These are phyloP conservation scores for Fonsecaea pugnacius DNA, from an alignment of 2,329 filamentous ascomycete species.

Conservation along the genomic window DNA sequence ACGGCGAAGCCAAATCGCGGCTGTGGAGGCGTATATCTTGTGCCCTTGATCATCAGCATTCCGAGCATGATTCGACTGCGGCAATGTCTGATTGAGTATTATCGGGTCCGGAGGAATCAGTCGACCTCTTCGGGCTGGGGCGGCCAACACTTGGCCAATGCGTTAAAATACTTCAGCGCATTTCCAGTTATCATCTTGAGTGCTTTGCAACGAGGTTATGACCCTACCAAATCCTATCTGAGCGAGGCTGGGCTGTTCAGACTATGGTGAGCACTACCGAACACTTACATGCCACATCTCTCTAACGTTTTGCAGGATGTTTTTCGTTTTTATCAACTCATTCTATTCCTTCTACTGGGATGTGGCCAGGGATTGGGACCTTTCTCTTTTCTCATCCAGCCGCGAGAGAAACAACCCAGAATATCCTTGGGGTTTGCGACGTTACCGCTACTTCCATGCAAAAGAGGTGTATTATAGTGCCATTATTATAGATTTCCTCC, in stretches of 20 bases:
- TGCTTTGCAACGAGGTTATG: constrained; percentile 70
- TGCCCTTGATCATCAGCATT: constrained; percentile 81
- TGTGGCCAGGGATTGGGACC: constrained; percentile 93
- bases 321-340: constrained; percentile 78
- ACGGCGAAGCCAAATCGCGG: constrained; percentile 79
- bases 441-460: constrained; percentile 72
- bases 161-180: constrained; percentile 88
- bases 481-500: constrained; percentile 74
- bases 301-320: constrained; percentile 60
- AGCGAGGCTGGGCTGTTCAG: constrained; percentile 61
- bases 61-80: constrained; percentile 85
- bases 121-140: constrained; percentile 66
- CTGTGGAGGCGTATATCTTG: constrained; percentile 77
- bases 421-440: constrained; percentile 77
- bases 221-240: constrained; percentile 57
- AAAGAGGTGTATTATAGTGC: constrained; percentile 80
- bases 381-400: constrained; percentile 73
- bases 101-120: constrained; percentile 65
- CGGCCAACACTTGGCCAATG: constrained; percentile 88
- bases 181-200: constrained; percentile 88
- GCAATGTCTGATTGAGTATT: constrained; percentile 89
- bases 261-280: constrained; percentile 53
- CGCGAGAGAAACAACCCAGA: constrained; percentile 64
- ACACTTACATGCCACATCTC: neutral
- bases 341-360: constrained; percentile 99